A percentile compares a stretch with the other conserved stretches of the same genome.
Conservation (phyloP, 2,329 filamentous ascomycete species). For the Diaporthe velutina region DNA sequence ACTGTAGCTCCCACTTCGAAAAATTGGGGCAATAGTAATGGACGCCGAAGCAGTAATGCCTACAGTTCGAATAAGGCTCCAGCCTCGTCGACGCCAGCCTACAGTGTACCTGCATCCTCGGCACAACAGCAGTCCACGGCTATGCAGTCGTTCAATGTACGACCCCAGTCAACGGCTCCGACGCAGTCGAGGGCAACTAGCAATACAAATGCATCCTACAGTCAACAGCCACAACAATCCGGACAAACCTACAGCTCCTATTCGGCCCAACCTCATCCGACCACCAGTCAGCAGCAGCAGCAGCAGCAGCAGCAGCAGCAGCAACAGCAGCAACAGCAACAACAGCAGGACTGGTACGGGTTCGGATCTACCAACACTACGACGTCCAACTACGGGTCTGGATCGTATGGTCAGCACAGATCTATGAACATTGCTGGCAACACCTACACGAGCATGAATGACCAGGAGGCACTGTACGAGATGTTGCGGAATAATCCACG, state of each 20-base stretch:
- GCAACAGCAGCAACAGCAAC: slow-evolving; percentile 41
- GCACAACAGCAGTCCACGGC: slow-evolving; percentile 41
- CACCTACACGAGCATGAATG: slow-evolving; percentile 45
- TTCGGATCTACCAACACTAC: slow-evolving; percentile 45
- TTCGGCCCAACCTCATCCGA: slow-evolving; percentile 44
- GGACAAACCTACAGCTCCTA: slow-evolving; percentile 46
- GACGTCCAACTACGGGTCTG: slow-evolving; percentile 42
- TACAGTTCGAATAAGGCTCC: slow-evolving; percentile 43
- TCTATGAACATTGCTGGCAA: slow-evolving; percentile 45
- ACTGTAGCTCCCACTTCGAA: slow-evolving; percentile 43
- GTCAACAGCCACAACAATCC: slow-evolving; percentile 46
- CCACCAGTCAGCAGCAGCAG: slow-evolving; percentile 46
- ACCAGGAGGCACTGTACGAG: slow-evolving; percentile 45
- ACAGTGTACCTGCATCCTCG: slow-evolving; percentile 43
- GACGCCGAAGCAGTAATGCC: slow-evolving; percentile 43
- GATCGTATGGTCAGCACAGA: slow-evolving; percentile 42
- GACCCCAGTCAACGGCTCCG: slow-evolving; percentile 45
- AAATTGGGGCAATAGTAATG: slow-evolving; percentile 46
- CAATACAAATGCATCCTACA: slow-evolving; percentile 44
- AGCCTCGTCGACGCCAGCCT: slow-evolving; percentile 42
- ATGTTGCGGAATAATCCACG: slow-evolving; percentile 40
- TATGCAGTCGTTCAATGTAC: slow-evolving; percentile 42
- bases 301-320: no score
- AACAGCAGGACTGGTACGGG: slow-evolving; percentile 52
- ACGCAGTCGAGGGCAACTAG: slow-evolving; percentile 42